Conservation (phyloP, 2,329 filamentous ascomycete genomes). For the Phyllosticta citribraziliensis region DNA sequence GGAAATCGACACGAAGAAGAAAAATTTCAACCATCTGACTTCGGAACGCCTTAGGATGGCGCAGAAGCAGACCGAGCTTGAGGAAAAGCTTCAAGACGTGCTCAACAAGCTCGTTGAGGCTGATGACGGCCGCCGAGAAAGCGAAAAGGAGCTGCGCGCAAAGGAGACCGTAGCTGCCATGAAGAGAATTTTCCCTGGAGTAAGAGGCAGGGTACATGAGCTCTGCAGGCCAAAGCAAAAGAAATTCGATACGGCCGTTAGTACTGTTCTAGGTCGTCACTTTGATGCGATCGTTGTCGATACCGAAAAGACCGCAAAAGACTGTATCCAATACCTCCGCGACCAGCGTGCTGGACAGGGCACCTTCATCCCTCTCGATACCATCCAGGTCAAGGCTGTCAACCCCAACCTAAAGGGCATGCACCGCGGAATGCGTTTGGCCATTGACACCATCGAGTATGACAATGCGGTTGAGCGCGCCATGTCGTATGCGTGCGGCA, state of each 20-base stretch:
- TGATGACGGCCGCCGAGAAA: slow-evolving; percentile 76
- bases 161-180: slow-evolving; percentile 78
- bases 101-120: slow-evolving; percentile 74
- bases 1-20: slow-evolving; percentile 79
- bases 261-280: slow-evolving; percentile 81
- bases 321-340: slow-evolving; percentile 90
- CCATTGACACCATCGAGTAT: slow-evolving; percentile 93
- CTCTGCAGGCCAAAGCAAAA: slow-evolving; percentile 95
- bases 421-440: slow-evolving; percentile 70
- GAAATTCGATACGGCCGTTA: slow-evolving; percentile 89
- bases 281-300: slow-evolving; percentile 95
- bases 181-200: slow-evolving; percentile 74
- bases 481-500: slow-evolving; percentile 90
- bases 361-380: slow-evolving; percentile 93
- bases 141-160: slow-evolving; percentile 65
- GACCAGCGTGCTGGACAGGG: slow-evolving; percentile 79
- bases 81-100: slow-evolving; percentile 81
- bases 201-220: slow-evolving; percentile 81
- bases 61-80: slow-evolving; percentile 75
- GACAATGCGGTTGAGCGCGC: slow-evolving; percentile 80
- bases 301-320: slow-evolving; percentile 83
- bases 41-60: slow-evolving; percentile 75
- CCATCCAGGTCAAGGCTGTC: slow-evolving; percentile 86
- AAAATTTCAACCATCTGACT: slow-evolving; percentile 74
- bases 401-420: slow-evolving; percentile 88